A percentile compares a stretch with the other conserved stretches of the same genome.
Evolutionary conservation across 192 early-diverging fungal species (phyloP).

Genomic region (Backusella parvicylindrica): DNA sequence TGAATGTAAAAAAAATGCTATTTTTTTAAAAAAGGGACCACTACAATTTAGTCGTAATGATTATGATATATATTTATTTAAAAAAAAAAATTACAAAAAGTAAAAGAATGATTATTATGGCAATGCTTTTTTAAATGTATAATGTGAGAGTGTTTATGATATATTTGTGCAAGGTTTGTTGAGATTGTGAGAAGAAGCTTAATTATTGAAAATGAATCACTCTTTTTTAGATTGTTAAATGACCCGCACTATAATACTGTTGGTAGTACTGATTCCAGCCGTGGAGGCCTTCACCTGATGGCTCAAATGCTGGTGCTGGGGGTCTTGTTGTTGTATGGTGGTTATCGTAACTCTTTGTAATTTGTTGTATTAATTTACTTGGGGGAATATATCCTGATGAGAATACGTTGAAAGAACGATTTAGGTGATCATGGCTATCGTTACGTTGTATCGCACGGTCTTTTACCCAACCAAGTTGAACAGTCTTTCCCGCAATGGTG

Average conservation of each 20-base stretch:
- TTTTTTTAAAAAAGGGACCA: not conserved
- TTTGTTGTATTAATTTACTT: constrained; percentile 24
- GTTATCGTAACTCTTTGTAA: constrained; percentile 1
- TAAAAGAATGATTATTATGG: not conserved
- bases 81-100: not conserved
- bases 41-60: not conserved
- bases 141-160: not conserved
- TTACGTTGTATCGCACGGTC: constrained; percentile 3
- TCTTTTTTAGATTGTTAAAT: constrained; percentile 20
- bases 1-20: not conserved
- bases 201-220: not conserved
- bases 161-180: not conserved
- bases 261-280: constrained; percentile 44
- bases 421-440: not conserved
- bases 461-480: constrained; percentile 33
- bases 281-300: constrained; percentile 25
- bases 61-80: not conserved
- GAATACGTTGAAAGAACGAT: constrained; percentile 1
- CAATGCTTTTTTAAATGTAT: constrained; percentile 5
- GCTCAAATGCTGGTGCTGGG: constrained; percentile 20
- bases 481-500: constrained; percentile 64
- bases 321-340: constrained; percentile 16
- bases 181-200: not conserved
- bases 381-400: constrained; percentile 11
- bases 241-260: constrained; percentile 32